Conservation (phyloP, 192 early-diverging fungal species). For the Podila epicladia region DNA sequence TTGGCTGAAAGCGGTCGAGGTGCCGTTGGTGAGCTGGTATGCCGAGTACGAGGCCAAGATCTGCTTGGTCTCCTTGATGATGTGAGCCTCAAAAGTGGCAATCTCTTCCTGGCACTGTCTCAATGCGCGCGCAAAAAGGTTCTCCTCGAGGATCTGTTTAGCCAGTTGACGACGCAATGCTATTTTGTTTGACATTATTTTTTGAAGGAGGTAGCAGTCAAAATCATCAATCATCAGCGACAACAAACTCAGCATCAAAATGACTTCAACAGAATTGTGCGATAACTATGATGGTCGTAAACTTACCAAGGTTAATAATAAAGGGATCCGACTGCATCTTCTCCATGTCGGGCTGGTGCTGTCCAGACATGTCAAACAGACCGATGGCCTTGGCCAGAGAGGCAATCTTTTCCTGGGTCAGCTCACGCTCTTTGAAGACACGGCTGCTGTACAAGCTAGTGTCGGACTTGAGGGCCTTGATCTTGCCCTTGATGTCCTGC, state of each 20-base stretch:
- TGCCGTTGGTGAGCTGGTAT: constrained; percentile 28
- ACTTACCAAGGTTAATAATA: constrained; percentile 34
- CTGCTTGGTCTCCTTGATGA: constrained; percentile 40
- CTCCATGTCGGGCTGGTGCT: constrained; percentile 40
- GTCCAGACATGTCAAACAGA: constrained; percentile 40
- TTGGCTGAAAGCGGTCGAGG: constrained; percentile 15
- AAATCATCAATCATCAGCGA: too few species aligned
- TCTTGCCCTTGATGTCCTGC: constrained; percentile 56
- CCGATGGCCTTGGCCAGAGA: constrained; percentile 45
- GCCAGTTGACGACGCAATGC: constrained; percentile 36
- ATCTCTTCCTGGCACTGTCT: constrained; percentile 44
- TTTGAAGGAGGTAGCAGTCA: too few species aligned
- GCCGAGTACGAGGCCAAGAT: constrained; percentile 30
- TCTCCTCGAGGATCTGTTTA: constrained; percentile 43
- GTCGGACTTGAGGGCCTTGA: constrained; percentile 49
- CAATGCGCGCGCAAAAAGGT: constrained; percentile 42
- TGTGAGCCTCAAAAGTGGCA: constrained; percentile 37
- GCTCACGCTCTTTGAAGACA: constrained; percentile 54
- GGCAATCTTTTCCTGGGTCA: constrained; percentile 49
- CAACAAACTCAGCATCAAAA: too few species aligned
- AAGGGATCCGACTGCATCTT: constrained; percentile 34
- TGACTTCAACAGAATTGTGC: not conserved
- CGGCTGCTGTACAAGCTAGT: constrained; percentile 40
- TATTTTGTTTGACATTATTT: not conserved
- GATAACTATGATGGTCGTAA: not conserved